Base-by-base conservation (phyloP, 345 rosid species). In the Dovyalis caffra region DNA sequence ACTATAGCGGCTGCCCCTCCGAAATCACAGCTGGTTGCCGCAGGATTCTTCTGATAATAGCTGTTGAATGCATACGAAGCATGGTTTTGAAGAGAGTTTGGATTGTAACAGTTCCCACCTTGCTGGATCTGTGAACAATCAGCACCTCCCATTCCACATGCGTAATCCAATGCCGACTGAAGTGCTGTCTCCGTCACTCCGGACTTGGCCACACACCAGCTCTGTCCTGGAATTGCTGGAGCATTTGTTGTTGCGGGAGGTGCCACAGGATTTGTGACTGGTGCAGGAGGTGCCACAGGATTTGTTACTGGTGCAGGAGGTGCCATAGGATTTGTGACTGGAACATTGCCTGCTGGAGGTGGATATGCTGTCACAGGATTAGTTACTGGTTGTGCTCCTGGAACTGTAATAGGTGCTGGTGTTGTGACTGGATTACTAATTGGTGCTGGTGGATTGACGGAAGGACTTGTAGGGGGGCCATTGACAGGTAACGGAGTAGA, bases 11-110 rank as follows among this genome's bases (percentile, higher is more conserved):
- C 99, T 3, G 87, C 69, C 45, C 98, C 98, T 38, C 98, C 95
- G 61, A 96, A 96, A 66, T 96, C 92, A 51, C 99, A 93, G 82
- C 99, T 92, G 43, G 92, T 79, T 6, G 97, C 86, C 63, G 61
- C 79, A 34, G 97, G 97, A 75, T 88, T 92, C 85, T 86, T 92
- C 82, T 91, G 97, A 66, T 93, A 96, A 80, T 96, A 96, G 85
- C 91, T 92, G 73, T 96, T 96, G 85, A 96, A 93, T 18, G 98
- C 99, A 80, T 49, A 88, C 1, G 99, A 96, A 8, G 98, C 99
- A 77, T 93, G 99, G 80, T 76, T 89, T 77, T 90, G 97, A 62
- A 93, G 81, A 63, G 85, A 75, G 64, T 65, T 83, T 0, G 98
- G 99, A 25, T 83, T 85, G 78, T 88, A 93, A 76, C 99, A 96